These are phyloP conservation scores for Solanum arcanum DNA, from an alignment of 257 asterid species.

Conservation along the genomic window DNA sequence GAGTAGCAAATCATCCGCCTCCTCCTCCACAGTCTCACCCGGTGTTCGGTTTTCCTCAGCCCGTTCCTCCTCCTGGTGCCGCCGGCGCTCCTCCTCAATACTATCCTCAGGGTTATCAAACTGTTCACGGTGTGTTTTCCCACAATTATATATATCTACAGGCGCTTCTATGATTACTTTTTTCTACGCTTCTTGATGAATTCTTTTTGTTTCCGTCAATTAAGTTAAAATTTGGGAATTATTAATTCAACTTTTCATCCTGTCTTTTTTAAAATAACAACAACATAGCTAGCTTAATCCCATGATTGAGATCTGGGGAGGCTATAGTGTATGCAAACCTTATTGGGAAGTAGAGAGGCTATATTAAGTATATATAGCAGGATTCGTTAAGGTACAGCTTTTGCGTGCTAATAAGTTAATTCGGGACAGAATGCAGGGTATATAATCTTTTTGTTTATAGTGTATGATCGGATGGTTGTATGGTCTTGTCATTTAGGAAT, in stretches of 20 bases:
- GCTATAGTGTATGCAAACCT: too few species aligned
- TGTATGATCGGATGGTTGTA: neutral
- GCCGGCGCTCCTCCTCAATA: conserved; percentile 33
- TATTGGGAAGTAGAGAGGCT: neutral
- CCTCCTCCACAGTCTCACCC: conserved; percentile 40
- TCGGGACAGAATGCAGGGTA: neutral
- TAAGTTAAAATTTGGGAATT: neutral
- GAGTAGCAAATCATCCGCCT: conserved; percentile 63
- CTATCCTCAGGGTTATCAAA: conserved; percentile 62
- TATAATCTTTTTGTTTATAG: neutral
- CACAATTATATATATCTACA: neutral
- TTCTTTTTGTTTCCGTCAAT: neutral
- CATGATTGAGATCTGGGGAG: neutral
- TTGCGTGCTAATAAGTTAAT: neutral
- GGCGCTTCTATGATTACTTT: neutral
- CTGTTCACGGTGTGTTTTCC: conserved; percentile 39
- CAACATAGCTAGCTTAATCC: neutral
- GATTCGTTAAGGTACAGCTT: neutral
- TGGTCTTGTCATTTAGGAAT: neutral
- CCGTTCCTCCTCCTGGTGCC: conserved; percentile 40
- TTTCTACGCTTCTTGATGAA: neutral
- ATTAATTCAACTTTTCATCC: neutral
- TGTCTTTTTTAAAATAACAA: neutral
- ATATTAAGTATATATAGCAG: neutral
- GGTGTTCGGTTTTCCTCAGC: conserved; percentile 80